Base-by-base conservation (phyloP, 177 flowering plant species). In the Tripterygium wilfordii region DNA sequence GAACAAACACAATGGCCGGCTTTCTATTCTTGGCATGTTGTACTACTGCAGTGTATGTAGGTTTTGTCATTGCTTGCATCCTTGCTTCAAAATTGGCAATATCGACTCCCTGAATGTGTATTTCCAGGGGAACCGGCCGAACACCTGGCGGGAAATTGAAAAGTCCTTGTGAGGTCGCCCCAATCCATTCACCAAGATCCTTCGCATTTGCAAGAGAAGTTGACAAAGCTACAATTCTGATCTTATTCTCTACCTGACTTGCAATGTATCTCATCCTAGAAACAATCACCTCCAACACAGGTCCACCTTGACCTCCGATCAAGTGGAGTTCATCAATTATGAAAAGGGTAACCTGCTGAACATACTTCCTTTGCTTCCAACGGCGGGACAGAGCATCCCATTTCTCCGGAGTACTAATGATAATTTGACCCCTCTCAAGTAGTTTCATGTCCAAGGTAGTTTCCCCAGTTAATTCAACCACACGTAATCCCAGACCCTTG, bases 141-240 rank as follows among this genome's bases (percentile, higher is more conserved):
- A 91, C 96, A 5, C 80, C 79, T 5, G 94, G 98, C 4, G 88
- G 98, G 40, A 91, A 91, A 58, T 91, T 91, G 70, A 91, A 91
- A 40, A 91, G 90, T 4, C 98, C 96, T 57, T 88, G 88, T 38
- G 98, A 85, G 26, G 90, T 67, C 26, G 98, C 96, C 45, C 98
- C 98, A 17, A 91, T 91, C 98, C 98, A 91, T 52, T 85, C 96
- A 21, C 98, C 94, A 49, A 91, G 79, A 69, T 91, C 98, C 70
- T 88, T 91, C 5, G 98, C 96, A 79, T 91, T 91, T 23, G 90
- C 95, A 55, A 91, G 86, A 18, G 96, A 91, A 38, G 95, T 83
- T 5, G 96, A 88, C 25, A 88, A 57, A 24, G 90, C 95, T 32
- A 91, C 95, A 44, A 91, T 78, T 15, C 95, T 83, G 16, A 88